These are phyloP conservation scores for Mollisiaceae sp. DNA, from an alignment of 2,329 filamentous ascomycete genomes.

Conservation along the genomic window DNA sequence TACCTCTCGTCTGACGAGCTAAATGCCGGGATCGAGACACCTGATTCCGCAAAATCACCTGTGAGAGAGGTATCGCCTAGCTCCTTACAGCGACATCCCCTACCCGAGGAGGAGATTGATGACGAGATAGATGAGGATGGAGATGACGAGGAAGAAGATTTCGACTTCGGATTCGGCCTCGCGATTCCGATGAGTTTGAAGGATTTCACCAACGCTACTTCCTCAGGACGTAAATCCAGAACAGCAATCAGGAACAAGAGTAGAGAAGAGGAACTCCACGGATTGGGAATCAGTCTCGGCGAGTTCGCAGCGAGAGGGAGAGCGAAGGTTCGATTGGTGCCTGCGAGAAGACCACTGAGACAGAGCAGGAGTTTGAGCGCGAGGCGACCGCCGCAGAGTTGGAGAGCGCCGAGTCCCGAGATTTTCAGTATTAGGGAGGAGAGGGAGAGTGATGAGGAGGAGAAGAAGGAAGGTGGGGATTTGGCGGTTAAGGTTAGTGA, in stretches of 20 bases:
- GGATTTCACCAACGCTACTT: constrained; percentile 35
- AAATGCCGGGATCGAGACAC: constrained; percentile 42
- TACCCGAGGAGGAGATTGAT: constrained; percentile 18
- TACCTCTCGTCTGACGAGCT: constrained; percentile 37
- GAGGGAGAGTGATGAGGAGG: constrained; percentile 33
- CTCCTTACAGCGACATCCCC: constrained; percentile 33
- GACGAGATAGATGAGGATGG: constrained; percentile 22
- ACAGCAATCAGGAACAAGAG: neutral
- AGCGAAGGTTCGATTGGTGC: constrained; percentile 31
- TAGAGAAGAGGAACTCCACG: constrained; percentile 26
- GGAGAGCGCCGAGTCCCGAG: constrained; percentile 42
- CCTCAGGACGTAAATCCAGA: constrained; percentile 31
- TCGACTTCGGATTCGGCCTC: constrained; percentile 32
- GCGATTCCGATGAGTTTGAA: constrained; percentile 39
- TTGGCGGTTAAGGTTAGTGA: neutral
- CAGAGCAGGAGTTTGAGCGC: constrained; percentile 36
- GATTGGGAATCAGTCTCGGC: constrained; percentile 36
- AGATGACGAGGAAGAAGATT: constrained; percentile 31
- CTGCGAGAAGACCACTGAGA: constrained; percentile 31
- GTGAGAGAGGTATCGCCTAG: constrained; percentile 42
- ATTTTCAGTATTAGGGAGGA: constrained; percentile 42
- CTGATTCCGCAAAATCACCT: constrained; percentile 28
- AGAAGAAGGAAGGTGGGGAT: constrained; percentile 17
- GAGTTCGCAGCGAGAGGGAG: constrained; percentile 35
- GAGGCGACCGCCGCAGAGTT: constrained; percentile 36